These are phyloP conservation scores for Solanum sejunctum DNA, from an alignment of 257 asterid species.

Conservation along the genomic window DNA sequence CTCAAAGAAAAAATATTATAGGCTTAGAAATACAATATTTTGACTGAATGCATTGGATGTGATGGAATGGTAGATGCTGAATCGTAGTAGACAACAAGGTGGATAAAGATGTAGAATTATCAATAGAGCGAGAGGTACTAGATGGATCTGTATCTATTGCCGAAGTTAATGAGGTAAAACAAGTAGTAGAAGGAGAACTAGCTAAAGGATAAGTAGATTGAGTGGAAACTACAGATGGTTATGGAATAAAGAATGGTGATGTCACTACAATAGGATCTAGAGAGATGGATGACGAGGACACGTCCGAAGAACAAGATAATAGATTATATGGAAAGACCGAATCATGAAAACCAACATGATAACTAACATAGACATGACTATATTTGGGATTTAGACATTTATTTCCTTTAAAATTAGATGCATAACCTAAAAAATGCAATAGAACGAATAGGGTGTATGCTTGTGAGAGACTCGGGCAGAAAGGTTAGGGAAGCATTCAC, in stretches of 20 bases:
- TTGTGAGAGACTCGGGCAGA: neutral
- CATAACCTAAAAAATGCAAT: neutral
- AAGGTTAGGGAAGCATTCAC: neutral
- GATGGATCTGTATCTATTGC: neutral
- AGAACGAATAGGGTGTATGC: neutral
- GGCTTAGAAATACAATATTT: neutral
- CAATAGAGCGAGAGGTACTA: neutral
- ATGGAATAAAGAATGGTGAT: neutral
- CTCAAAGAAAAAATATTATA: neutral
- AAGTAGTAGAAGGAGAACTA: neutral
- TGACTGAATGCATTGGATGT: neutral
- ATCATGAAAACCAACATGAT: neutral
- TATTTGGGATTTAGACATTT: neutral
- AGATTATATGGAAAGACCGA: neutral
- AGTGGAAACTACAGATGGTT: fast-evolving
- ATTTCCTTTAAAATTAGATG: neutral
- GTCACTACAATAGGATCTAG: neutral
- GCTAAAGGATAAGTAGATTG: neutral
- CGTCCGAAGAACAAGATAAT: neutral
- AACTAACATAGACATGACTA: neutral
- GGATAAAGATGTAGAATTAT: neutral
- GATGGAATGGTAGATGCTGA: neutral
- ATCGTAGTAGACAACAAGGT: neutral
- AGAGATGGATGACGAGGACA: neutral
- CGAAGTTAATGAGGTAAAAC: neutral